Conservation (phyloP, 208 protist species). For the Naegleria lovaniensis region DNA sequence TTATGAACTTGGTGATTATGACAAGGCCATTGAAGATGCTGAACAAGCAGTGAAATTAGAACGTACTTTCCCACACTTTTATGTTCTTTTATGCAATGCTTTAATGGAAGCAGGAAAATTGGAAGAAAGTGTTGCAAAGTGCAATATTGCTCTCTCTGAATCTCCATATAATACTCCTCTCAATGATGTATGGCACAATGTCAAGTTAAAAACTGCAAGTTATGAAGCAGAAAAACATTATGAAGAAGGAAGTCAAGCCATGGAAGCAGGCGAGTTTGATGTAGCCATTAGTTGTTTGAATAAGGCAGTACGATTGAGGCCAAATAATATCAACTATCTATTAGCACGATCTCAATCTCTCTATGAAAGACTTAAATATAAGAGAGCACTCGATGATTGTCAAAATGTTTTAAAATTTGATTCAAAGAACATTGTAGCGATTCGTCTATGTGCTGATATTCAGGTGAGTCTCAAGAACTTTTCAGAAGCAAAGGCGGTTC, state of each 20-base stretch:
- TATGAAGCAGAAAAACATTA: background rate
- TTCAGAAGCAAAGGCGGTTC: background rate
- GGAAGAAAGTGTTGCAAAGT: background rate
- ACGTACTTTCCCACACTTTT: background rate
- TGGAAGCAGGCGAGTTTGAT: background rate
- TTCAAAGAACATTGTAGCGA: background rate
- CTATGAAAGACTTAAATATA: background rate
- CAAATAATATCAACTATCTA: background rate
- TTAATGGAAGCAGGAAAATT: background rate
- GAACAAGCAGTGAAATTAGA: background rate
- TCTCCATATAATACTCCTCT: background rate
- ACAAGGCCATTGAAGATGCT: background rate
- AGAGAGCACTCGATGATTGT: background rate
- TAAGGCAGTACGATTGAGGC: background rate
- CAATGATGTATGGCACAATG: slow-evolving; percentile 2
- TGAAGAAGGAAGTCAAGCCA: background rate
- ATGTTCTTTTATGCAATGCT: background rate
- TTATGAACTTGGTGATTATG: background rate
- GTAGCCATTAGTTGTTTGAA: background rate
- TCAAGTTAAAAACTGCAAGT: background rate
- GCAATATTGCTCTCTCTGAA: background rate
- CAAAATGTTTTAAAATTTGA: background rate
- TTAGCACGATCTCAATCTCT: background rate
- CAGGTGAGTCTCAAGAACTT: background rate
- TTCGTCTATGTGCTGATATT: background rate